Evolutionary conservation across 2,329 filamentous ascomycete genomes (phyloP).

Genomic region (Trichophyton schoenleinii): DNA sequence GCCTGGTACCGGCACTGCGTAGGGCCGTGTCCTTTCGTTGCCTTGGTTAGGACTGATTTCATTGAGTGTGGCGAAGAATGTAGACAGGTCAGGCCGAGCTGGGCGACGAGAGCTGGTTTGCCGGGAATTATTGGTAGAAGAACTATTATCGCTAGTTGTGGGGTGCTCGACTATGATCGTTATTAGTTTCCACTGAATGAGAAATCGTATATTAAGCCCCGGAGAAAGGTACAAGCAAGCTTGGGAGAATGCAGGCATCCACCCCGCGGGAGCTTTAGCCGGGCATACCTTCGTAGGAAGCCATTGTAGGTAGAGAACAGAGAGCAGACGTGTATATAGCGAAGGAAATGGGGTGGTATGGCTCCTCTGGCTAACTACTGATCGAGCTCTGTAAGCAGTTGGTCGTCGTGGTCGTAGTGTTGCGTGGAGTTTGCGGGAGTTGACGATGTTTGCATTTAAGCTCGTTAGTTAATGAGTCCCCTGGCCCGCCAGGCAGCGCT

Average conservation of each 20-base stretch:
- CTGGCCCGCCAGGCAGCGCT: background rate
- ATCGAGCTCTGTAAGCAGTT: background rate
- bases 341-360: background rate
- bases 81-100: constrained; percentile 52
- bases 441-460: background rate
- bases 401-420: background rate
- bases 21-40: constrained; percentile 39
- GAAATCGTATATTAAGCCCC: constrained; percentile 3
- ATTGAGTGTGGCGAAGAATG: constrained; percentile 50
- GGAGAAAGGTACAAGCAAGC: background rate
- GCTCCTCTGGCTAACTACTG: background rate
- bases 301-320: constrained; percentile 20
- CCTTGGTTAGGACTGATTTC: constrained; percentile 43
- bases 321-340: background rate
- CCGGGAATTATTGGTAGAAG: constrained; percentile 4
- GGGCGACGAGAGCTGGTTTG: constrained; percentile 20
- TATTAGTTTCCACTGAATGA: constrained; percentile 2
- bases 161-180: constrained; percentile 30
- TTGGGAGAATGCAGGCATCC: background rate
- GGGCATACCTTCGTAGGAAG: constrained; percentile 32
- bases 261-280: background rate
- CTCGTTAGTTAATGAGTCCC: no score
- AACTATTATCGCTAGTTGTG: constrained; percentile 23
- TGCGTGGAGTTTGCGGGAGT: background rate
- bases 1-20: constrained; percentile 48